Evolutionary conservation across 2,329 filamentous ascomycete genomes (phyloP).

Genomic region (Coniochaeta prunicola): DNA sequence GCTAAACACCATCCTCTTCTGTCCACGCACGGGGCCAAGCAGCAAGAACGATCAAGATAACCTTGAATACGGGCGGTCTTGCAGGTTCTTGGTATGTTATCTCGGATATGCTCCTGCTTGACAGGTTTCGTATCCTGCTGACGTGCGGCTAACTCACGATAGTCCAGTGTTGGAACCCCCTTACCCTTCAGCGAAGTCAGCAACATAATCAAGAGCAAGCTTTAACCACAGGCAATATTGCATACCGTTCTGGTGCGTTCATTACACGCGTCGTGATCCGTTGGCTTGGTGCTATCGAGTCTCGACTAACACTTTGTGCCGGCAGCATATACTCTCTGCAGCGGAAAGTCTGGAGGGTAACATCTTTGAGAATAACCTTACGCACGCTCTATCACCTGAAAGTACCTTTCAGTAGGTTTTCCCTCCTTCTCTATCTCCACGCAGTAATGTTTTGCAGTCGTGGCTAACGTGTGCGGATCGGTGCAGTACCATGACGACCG

Average conservation of each 20-base stretch:
- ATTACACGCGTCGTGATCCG: not conserved
- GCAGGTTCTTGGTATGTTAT: not conserved
- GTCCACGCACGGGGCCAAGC: not conserved
- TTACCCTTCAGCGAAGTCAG: not conserved
- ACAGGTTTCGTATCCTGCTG: not conserved
- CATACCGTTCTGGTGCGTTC: not conserved
- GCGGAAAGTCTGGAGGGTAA: not conserved
- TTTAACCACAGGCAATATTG: not conserved
- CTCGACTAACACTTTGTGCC: not conserved
- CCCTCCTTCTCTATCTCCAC: not conserved
- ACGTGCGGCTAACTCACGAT: not conserved
- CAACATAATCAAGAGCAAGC: not conserved
- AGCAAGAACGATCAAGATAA: not conserved
- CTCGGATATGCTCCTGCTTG: not conserved
- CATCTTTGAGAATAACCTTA: not conserved
- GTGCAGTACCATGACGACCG: not conserved
- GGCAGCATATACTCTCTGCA: not conserved
- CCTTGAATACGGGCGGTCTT: not conserved
- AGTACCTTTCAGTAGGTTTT: not conserved
- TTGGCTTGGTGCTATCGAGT: not conserved
- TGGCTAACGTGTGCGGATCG: not conserved
- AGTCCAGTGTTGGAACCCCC: not conserved
- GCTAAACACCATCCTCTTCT: not conserved
- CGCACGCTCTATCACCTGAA: not conserved
- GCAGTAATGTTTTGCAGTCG: not conserved